Conservation (phyloP, 2,329 filamentous ascomycete genomes). For the Didymella arachidicola region DNA sequence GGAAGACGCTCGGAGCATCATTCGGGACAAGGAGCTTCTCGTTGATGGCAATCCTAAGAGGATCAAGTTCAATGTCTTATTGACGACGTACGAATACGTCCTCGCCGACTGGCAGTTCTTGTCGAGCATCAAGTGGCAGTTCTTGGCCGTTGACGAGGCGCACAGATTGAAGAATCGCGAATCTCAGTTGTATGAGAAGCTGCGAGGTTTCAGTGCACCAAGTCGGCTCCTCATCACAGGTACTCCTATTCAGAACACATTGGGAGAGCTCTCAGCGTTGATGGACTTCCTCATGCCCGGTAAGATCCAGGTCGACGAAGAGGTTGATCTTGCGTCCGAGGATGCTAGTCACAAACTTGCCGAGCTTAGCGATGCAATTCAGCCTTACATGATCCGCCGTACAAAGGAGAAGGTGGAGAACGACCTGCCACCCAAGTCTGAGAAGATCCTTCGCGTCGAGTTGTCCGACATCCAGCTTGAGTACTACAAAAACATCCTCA, state of each 20-base stretch:
- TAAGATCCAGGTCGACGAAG: conserved; percentile 86
- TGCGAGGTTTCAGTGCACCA: conserved; percentile 85
- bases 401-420: conserved; percentile 98
- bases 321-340: conserved; percentile 82
- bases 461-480: conserved; percentile 95
- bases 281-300: conserved; percentile 99
- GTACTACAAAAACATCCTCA: conserved; percentile 99
- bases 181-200: conserved; percentile 86
- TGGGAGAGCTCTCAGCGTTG: conserved; percentile 88
- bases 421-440: conserved; percentile 93
- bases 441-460: conserved; percentile 98
- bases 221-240: conserved; percentile 94
- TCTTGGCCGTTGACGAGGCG: conserved; percentile 93
- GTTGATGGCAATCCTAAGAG: conserved; percentile 85
- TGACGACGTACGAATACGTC: conserved; percentile 98
- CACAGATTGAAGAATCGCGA: conserved; percentile 97
- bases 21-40: conserved; percentile 88
- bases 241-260: conserved; percentile 95
- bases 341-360: conserved; percentile 87
- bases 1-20: conserved; percentile 82
- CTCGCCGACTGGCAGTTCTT: conserved; percentile 84
- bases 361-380: conserved; percentile 83
- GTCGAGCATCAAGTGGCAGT: conserved; percentile 94
- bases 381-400: conserved; percentile 91
- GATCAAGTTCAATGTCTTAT: conserved; percentile 95